Evolutionary conservation across 140 eudicot genomes (phyloP), one percentile per base, ranked within the genome.

Genomic region (Senecio squalidus): DNA sequence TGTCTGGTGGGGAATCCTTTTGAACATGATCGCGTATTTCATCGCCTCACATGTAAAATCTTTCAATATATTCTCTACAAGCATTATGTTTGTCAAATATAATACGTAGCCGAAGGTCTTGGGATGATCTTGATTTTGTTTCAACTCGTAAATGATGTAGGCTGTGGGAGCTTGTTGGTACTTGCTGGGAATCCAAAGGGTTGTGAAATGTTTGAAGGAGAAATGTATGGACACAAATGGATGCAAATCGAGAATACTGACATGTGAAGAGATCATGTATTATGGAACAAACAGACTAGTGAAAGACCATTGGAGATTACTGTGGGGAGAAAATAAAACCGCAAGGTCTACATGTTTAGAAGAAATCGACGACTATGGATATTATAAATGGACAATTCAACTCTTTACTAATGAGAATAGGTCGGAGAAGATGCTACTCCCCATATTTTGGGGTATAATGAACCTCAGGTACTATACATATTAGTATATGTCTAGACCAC

Each of bases 111-210:
- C 9, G 9, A 7, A 9, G 11, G n/a, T 22, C 55, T 2, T 48
- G 5, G 7, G 18, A 3, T 48, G 55, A 18, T n/a, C 45, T 17
- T 3, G n/a, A 49, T 28, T 3, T 40, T 24, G 16, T 15, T 5
- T 28, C 14, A 17, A 28, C 2, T 3, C n/a, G 22, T 14, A 26
- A 52, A 45, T 31, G 18, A 6, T 46, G 47, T 20, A 89, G 97
- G 97, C 95, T 1, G 95, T 83, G 47, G 97, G 97, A 30, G 97
- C 97, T 15, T 89, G 97, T 56, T 89, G 97, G 97, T 89, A 84
- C 70, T 73, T 89, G 72, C 76, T 89, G 44, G 97, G 97, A 39
- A 68, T 75, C 17, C 92, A 89, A 73, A 74, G 95, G 72, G 88
- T 81, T 15, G 80, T 80, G 14, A 80, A 62, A 61, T 89, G 97